phyloP scores from a whole-genome alignment of 169 alveolate species.

The Plasmodium inui region DNA sequence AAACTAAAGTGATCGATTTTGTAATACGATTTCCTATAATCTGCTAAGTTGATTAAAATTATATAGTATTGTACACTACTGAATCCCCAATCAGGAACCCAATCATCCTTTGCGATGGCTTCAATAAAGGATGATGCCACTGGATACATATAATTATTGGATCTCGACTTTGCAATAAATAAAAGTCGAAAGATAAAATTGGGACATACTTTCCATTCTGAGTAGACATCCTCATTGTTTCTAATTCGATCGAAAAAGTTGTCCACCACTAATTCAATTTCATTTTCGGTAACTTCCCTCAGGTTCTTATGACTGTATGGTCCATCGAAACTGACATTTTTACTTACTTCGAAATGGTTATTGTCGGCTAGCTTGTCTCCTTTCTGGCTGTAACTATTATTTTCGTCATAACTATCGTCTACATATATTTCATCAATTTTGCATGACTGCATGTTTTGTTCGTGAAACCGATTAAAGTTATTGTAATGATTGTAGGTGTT shows the following conservation, averaged over 20 bases:
- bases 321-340: slow-evolving; percentile 29
- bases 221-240: slow-evolving; percentile 53
- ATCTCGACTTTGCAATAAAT: slow-evolving; percentile 60
- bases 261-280: slow-evolving; percentile 57
- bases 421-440: slow-evolving; percentile 66
- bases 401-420: slow-evolving; percentile 70
- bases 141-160: slow-evolving; percentile 48
- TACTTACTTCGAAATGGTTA: slow-evolving; percentile 10
- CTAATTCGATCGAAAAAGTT: slow-evolving; percentile 64
- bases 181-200: slow-evolving; percentile 65
- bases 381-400: not conserved
- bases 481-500: slow-evolving; percentile 45
- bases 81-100: slow-evolving; percentile 91
- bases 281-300: slow-evolving; percentile 70
- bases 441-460: slow-evolving; percentile 43
- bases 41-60: slow-evolving; percentile 83
- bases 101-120: slow-evolving; percentile 84
- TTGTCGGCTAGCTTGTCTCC: not conserved
- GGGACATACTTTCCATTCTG: slow-evolving; percentile 71
- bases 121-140: slow-evolving; percentile 84
- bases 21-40: slow-evolving; percentile 81
- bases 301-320: slow-evolving; percentile 46
- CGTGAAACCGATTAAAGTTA: slow-evolving; percentile 64
- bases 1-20: slow-evolving; percentile 85
- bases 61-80: slow-evolving; percentile 86